Conservation (phyloP, 1,284 basidiomycete genomes). For the Cutaneotrichosporon mucoides region DNA sequence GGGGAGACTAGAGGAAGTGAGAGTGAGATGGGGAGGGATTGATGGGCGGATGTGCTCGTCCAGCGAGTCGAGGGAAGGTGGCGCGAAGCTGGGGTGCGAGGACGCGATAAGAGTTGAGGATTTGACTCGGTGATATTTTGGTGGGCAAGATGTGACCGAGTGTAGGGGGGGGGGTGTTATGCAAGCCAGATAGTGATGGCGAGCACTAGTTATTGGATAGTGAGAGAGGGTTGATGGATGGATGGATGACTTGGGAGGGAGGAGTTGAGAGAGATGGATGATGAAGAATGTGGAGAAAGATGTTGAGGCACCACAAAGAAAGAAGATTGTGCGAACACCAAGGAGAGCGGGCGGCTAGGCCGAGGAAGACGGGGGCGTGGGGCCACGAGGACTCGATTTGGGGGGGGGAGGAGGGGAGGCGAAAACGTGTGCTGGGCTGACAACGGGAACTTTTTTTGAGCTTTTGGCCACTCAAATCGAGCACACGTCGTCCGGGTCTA, state of each 20-base stretch:
- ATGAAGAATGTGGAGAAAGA: background rate
- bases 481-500: too few species aligned
- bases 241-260: background rate
- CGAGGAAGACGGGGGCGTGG: background rate
- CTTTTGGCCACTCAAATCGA: too few species aligned
- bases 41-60: background rate
- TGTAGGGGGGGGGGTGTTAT: background rate
- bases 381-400: background rate
- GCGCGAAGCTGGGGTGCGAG: background rate
- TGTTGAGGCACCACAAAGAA: background rate
- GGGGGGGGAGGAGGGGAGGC: background rate
- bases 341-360: background rate
- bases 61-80: background rate
- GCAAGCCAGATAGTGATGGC: background rate
- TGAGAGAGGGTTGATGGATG: background rate
- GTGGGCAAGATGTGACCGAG: too few species aligned
- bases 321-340: background rate
- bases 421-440: background rate
- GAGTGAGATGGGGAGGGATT: background rate
- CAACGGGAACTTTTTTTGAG: background rate
- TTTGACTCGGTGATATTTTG: background rate
- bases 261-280: background rate
- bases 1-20: background rate
- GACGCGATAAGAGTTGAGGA: background rate
- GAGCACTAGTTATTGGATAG: background rate